Evolutionary conservation across 139 green algal species (phyloP), one percentile per base, ranked within the genome.

Genomic region (Tetraselmis chui): DNA sequence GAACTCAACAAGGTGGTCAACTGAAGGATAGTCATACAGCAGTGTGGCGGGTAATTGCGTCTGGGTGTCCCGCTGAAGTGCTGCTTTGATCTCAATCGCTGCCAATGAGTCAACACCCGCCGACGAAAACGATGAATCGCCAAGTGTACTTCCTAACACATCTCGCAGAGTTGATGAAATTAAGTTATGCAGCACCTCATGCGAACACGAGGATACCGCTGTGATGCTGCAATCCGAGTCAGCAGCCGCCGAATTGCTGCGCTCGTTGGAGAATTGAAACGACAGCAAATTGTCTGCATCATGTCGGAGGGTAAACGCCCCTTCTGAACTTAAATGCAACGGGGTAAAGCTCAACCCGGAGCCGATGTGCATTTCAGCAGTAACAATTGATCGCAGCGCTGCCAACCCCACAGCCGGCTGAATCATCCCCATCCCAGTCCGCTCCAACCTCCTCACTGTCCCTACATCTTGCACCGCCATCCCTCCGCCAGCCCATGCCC

Each of bases 401-500:
- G 45, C 45, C 45, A 67, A 67, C 18, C 45, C 45, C 45, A 67
- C 45, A 5, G 5, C 45, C 45, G 45, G 45, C 25, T 31, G 23
- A 32, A 93, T 30, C 31, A 89, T 31, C 0, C 81, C 81, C 85
- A 98, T 94, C 79, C 94, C 94, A 2, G 84, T 94, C 11, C 88
- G 86, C 82, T 92, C 86, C 45, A 67, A 67, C 45, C 45, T 67
- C 45, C 45, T 5, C 81, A 96, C 87, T 31, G 91, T 94, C 30
- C 80, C 82, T 1, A 89, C 89, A 67, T 91, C 89, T 2, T 75
- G 28, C 0, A 86, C 83, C 24, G 94, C 94, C 94, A 98, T 98
- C 79, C 94, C 94, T 1, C 85, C 89, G 30, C 90, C 91, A 0
- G 84, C 88, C 95, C 94, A 98, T 25, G 94, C 95, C 32, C 94